Evolutionary conservation across 1,284 basidiomycete genomes (phyloP).

Genomic region (Ceratobasidium sp.): DNA sequence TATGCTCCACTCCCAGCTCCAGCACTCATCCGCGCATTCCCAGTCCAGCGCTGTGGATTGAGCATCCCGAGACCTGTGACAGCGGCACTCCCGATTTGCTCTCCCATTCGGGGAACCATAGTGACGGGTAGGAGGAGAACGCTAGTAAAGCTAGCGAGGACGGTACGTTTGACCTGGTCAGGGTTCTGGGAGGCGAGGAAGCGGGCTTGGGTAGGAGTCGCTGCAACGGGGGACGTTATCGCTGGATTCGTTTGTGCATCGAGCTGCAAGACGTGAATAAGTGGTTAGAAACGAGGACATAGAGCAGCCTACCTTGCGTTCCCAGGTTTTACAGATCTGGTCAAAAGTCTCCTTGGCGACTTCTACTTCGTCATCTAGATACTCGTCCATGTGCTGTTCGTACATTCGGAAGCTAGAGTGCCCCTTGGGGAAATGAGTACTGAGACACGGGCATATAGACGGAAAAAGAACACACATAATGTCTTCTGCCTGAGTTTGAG

Average conservation of each 20-base stretch:
- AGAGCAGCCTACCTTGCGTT: conserved; percentile 65
- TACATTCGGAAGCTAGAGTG: conserved; percentile 85
- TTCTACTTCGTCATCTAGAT: conserved; percentile 92
- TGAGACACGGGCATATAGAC: conserved; percentile 25
- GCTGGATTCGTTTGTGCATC: conserved; percentile 27
- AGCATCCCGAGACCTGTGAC: conserved; percentile 87
- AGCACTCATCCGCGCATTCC: conserved; percentile 56
- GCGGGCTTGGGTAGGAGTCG: conserved; percentile 58
- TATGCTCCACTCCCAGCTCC: conserved; percentile 43
- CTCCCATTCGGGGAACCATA: conserved; percentile 87
- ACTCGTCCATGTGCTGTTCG: conserved; percentile 95
- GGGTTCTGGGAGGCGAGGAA: conserved; percentile 90
- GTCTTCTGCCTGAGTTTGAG: conserved; percentile 70
- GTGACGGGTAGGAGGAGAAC: conserved; percentile 92
- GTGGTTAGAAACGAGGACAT: conserved; percentile 39
- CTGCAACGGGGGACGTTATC: conserved; percentile 11
- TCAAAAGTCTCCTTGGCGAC: conserved; percentile 80
- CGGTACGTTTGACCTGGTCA: conserved; percentile 90
- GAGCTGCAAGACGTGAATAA: conserved; percentile 2
- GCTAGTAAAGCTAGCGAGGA: conserved; percentile 90
- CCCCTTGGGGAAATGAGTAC: conserved; percentile 19
- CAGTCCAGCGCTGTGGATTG: conserved; percentile 81
- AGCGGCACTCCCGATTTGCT: conserved; percentile 76
- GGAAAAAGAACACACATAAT: conserved; percentile 68
- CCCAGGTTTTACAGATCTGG: conserved; percentile 81